Evolutionary conservation across 2,329 filamentous ascomycete genomes (phyloP).

Genomic region (Hypoxylon sp.): DNA sequence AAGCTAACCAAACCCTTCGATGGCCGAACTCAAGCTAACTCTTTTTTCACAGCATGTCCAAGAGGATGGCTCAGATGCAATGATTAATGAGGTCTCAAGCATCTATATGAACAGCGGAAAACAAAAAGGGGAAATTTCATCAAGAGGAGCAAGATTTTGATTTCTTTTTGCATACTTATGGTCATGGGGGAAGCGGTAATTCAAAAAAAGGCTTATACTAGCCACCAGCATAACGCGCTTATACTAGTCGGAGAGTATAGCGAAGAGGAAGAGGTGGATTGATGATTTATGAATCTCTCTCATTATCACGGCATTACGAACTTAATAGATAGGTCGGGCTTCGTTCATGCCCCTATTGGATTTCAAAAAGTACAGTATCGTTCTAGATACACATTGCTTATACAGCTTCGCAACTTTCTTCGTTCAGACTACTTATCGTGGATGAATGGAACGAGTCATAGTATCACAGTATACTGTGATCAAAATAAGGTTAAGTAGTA

Average conservation of each 20-base stretch:
- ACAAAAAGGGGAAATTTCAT: constrained; percentile 13
- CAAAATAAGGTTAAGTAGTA: no score
- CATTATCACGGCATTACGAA: constrained; percentile 8
- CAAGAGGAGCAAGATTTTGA: no score
- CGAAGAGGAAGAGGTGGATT: constrained; percentile 1
- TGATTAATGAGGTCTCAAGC: constrained; percentile 22
- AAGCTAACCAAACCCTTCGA: not conserved
- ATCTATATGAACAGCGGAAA: constrained; percentile 12
- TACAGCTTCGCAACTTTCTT: not conserved
- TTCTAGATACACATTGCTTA: no score
- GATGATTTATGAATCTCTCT: constrained; percentile 26
- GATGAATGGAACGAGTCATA: no score
- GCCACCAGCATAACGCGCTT: constrained; percentile 1
- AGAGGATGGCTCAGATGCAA: constrained; percentile 63
- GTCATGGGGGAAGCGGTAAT: constrained; percentile 15
- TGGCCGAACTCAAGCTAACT: constrained; percentile 44
- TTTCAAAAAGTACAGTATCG: no score
- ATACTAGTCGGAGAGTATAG: not conserved
- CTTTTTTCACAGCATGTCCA: constrained; percentile 65
- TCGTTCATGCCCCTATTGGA: no score
- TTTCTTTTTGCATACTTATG: constrained; percentile 19
- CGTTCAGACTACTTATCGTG: no score
- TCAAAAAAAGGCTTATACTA: constrained; percentile 2
- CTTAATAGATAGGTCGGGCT: constrained; percentile 19
- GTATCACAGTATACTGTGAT: no score